Conservation (phyloP, 108 stramenopile genomes). For the Stephanodiscus minutulus region DNA sequence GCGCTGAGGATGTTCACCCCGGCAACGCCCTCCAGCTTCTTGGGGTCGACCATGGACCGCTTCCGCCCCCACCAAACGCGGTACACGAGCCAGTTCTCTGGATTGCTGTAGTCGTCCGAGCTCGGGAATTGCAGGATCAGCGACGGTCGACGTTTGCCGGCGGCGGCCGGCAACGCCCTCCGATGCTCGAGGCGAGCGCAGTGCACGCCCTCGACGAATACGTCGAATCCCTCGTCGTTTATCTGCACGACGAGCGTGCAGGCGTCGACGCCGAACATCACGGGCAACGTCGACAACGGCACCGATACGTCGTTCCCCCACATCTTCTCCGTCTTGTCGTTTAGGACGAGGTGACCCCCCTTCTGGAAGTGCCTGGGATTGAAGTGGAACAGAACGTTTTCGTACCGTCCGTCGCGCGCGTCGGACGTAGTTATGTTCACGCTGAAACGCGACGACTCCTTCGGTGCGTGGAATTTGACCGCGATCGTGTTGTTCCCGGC, state of each 20-base stretch:
- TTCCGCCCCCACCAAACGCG: constrained; percentile 87
- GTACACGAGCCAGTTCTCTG: constrained; percentile 82
- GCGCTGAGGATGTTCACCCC: constrained; percentile 70
- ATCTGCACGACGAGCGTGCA: constrained; percentile 81
- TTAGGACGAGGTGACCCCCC: constrained; percentile 79
- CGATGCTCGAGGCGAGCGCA: constrained; percentile 82
- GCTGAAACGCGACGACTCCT: constrained; percentile 76
- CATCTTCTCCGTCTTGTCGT: constrained; percentile 76
- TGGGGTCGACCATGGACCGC: constrained; percentile 57
- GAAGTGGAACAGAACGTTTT: constrained; percentile 77
- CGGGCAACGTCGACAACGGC: constrained; percentile 71
- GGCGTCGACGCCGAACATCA: constrained; percentile 76
- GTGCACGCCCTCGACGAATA: constrained; percentile 76
- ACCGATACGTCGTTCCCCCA: constrained; percentile 81
- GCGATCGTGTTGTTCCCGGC: constrained; percentile 82
- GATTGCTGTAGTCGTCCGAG: constrained; percentile 75
- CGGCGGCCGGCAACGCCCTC: constrained; percentile 42
- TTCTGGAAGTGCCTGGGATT: constrained; percentile 78
- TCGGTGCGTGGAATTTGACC: constrained; percentile 79
- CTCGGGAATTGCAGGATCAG: constrained; percentile 77
- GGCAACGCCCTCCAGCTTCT: constrained; percentile 50
- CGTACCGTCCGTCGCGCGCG: constrained; percentile 53
- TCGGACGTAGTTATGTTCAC: constrained; percentile 75
- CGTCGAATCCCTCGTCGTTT: constrained; percentile 82
- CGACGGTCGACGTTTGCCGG: constrained; percentile 22